Percentiles rank a stretch among this genome's conserved stretches.
Conservation (phyloP, 495 filamentous ascomycete species). For the Stereocaulon alpinum region DNA sequence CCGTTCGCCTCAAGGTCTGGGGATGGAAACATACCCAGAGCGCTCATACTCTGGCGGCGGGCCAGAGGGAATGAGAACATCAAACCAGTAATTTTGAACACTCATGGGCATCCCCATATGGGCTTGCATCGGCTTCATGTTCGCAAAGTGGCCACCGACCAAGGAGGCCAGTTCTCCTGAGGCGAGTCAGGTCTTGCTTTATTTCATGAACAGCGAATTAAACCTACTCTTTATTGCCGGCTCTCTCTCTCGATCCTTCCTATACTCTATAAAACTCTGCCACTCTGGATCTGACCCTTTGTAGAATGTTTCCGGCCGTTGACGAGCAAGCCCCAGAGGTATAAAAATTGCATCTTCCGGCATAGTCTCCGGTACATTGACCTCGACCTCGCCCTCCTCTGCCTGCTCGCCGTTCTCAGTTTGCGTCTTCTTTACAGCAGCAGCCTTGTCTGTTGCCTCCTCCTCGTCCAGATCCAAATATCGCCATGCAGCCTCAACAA, state of each 20-base stretch:
- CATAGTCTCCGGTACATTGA: slow-evolving; percentile 18
- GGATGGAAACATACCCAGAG: slow-evolving; percentile 38
- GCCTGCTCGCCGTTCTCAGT: neutral
- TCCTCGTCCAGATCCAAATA: slow-evolving; percentile 7
- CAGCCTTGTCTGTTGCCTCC: neutral
- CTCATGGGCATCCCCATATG: slow-evolving; percentile 41
- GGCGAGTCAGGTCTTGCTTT: slow-evolving; percentile 16
- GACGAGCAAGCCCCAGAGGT: slow-evolving; percentile 46
- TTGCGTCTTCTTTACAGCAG: neutral
- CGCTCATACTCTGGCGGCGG: slow-evolving; percentile 51
- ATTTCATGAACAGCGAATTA: neutral
- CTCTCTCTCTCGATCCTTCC: slow-evolving; percentile 39
- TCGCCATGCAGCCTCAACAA: neutral
- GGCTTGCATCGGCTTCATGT: slow-evolving; percentile 27
- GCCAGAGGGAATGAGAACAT: slow-evolving; percentile 47
- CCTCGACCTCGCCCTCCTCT: slow-evolving; percentile 17
- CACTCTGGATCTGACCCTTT: slow-evolving; percentile 58
- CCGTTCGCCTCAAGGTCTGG: neutral
- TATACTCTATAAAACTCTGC: slow-evolving; percentile 51
- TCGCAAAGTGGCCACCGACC: slow-evolving; percentile 30
- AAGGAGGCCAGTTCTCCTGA: slow-evolving; percentile 42
- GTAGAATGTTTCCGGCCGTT: slow-evolving; percentile 44
- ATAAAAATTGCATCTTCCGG: slow-evolving; percentile 46
- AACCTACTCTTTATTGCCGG: slow-evolving; percentile 41
- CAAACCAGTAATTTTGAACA: slow-evolving; percentile 45